Conservation (phyloP, 345 rosid species). For the Chamaenerion angustifolium region DNA sequence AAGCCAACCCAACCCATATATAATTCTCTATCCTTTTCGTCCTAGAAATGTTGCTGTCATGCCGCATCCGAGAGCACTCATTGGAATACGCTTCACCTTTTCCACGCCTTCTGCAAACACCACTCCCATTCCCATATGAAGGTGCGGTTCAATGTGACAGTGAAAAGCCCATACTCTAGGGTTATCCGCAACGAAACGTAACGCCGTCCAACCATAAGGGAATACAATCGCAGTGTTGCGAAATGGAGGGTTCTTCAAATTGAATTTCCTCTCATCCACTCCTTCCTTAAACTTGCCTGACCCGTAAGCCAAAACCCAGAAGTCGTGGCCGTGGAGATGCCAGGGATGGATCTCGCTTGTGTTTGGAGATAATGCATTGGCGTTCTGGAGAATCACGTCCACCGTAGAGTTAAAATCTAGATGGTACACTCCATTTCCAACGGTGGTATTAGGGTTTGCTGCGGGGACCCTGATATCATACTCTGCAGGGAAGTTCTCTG, state of each 20-base stretch:
- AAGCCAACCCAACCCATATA: no score
- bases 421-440: slow-evolving; percentile 46
- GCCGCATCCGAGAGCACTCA: slow-evolving; percentile 36
- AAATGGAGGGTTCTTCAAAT: slow-evolving; percentile 57
- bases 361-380: slow-evolving; percentile 25
- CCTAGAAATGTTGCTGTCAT: slow-evolving; percentile 21
- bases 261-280: slow-evolving; percentile 19
- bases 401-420: slow-evolving; percentile 32
- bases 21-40: no score
- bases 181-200: slow-evolving; percentile 69
- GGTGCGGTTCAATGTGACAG: slow-evolving; percentile 93
- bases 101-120: slow-evolving; percentile 50
- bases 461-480: slow-evolving; percentile 52
- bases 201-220: slow-evolving; percentile 87
- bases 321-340: slow-evolving; percentile 93
- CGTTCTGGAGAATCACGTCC: slow-evolving; percentile 73
- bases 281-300: slow-evolving; percentile 36
- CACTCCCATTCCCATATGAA: slow-evolving; percentile 94
- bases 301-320: slow-evolving; percentile 81
- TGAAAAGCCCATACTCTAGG: slow-evolving; percentile 97
- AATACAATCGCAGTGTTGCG: slow-evolving; percentile 59
- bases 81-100: slow-evolving; percentile 31
- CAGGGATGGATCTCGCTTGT: slow-evolving; percentile 81
- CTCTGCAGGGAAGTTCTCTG: slow-evolving; percentile 20
- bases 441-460: slow-evolving; percentile 27